Base-by-base conservation (phyloP, 2,329 filamentous ascomycete genomes). In the Pseudocercospora macadamiae region DNA sequence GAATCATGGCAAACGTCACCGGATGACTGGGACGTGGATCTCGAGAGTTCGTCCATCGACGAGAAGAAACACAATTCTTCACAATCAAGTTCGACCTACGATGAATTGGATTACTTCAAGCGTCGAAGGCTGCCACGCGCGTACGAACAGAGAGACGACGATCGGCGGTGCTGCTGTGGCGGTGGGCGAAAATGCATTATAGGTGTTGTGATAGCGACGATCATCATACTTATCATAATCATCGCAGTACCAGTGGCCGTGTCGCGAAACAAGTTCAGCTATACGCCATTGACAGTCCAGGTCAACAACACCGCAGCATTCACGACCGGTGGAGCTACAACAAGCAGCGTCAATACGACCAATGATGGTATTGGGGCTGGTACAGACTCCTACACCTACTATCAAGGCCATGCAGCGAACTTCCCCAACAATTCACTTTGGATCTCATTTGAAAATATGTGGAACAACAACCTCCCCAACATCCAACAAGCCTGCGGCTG, bases 371-470 rank as follows among this genome's bases (percentile, higher is more conserved):
- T 51, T 21, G 56, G 37, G n/a, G 48, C 51, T 21, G 58, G 45
- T 19, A 52, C 57, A 34, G 57, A 58, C 39, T 37, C 55, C 30
- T 63, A 61, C 19, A 58, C 45, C 14, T 49, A 54, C 16, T 63
- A 61, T 23, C 51, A 51, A 16, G 61, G 61, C 36, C 30, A 63
- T 9, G 54, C 51, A 4, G 25, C 25, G 12, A 42, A 44, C 9
- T 55, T 57, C 26, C 57, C 55, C n/a, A 54, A 37, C 16, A 51
- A 54, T 8, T 25, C 58, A 3, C 48, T 54, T 10, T 63, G 60
- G 60, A 32, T 63, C 16, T 48, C 30, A 2, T 70, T 70, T 54
- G 54, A 64, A 18, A 49, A 61, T 42, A 75, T 74, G 73, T 73
- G 70, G 64, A 51, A 59, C 4, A 67, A 66, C n/a, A 63, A 63